phyloP scores from a whole-genome alignment of 306 rosid species.

The Lathyrus oleraceus region DNA sequence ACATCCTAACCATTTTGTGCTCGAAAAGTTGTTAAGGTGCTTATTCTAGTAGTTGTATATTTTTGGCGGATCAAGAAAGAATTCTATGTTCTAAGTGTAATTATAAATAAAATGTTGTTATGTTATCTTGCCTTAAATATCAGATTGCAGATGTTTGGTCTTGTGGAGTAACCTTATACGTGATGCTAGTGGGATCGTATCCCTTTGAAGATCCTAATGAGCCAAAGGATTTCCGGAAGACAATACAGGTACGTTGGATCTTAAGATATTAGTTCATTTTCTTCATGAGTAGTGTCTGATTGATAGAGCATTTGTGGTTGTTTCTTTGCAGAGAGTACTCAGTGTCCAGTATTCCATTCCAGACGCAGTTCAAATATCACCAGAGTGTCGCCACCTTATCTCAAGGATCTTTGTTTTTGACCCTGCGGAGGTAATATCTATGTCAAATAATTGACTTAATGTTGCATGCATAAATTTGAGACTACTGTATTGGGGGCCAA shows the following conservation, averaged over 20 bases:
- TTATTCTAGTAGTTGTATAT: not conserved
- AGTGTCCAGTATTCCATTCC: conserved; percentile 89
- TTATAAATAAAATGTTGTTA: conserved; percentile 6
- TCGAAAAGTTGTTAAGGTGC: not conserved
- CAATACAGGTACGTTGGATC: conserved; percentile 65
- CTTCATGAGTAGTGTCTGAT: conserved; percentile 12
- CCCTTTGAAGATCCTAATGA: conserved; percentile 94
- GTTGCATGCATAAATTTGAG: conserved; percentile 11
- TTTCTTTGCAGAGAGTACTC: conserved; percentile 66
- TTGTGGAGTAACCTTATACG: conserved; percentile 92
- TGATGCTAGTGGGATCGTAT: conserved; percentile 85
- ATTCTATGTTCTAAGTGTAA: not conserved
- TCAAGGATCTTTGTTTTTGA: conserved; percentile 85
- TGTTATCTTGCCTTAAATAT: conserved; percentile 34
- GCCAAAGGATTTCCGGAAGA: conserved; percentile 84
- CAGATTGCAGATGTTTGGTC: conserved; percentile 99
- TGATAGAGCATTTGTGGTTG: conserved; percentile 36
- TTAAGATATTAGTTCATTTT: conserved; percentile 11
- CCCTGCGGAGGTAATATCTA: conserved; percentile 63
- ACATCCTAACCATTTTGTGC: not conserved
- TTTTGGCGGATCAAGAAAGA: not conserved
- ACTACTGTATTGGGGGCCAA: not conserved
- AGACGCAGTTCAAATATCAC: conserved; percentile 67
- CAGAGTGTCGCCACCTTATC: conserved; percentile 71
- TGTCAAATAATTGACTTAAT: conserved; percentile 5